Evolutionary conservation across 148 eudicot genomes (phyloP).

Genomic region (Vaccinium myrtillus): DNA sequence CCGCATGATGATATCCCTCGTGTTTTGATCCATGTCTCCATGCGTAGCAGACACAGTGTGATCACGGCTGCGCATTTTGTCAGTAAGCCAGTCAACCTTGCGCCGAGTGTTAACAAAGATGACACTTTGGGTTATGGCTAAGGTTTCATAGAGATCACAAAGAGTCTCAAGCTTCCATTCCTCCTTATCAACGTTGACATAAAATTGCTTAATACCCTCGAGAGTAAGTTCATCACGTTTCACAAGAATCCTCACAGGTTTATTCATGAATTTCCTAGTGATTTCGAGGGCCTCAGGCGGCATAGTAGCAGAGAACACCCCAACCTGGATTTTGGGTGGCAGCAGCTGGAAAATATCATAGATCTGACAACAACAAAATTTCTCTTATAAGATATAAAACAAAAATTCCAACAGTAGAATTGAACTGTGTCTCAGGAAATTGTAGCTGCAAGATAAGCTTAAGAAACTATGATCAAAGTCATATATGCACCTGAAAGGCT

Average conservation of each 20-base stretch:
- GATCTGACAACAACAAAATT: constrained; percentile 37
- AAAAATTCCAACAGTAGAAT: neutral
- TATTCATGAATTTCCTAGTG: constrained; percentile 77
- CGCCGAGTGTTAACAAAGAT: constrained; percentile 74
- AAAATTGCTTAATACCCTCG: constrained; percentile 78
- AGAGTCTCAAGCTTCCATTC: constrained; percentile 82
- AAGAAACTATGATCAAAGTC: neutral
- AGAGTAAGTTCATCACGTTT: constrained; percentile 82
- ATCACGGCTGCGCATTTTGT: constrained; percentile 76
- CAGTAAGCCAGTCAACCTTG: constrained; percentile 80
- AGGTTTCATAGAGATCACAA: constrained; percentile 68
- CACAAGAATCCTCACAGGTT: constrained; percentile 74
- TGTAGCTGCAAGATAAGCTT: neutral
- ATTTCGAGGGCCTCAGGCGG: constrained; percentile 83
- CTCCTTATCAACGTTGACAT: constrained; percentile 78
- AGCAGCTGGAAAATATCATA: constrained; percentile 66
- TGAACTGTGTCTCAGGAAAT: neutral
- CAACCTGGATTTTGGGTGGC: constrained; percentile 74
- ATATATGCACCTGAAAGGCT: neutral
- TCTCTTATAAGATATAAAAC: neutral
- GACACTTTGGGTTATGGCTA: constrained; percentile 76
- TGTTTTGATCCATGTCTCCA: constrained; percentile 86
- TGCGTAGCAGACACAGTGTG: constrained; percentile 81
- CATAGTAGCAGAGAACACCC: constrained; percentile 81
- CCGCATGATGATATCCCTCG: constrained; percentile 69